Base-by-base conservation (phyloP, 202 grass and related monocot genomes). In the Alloteropsis angusta region DNA sequence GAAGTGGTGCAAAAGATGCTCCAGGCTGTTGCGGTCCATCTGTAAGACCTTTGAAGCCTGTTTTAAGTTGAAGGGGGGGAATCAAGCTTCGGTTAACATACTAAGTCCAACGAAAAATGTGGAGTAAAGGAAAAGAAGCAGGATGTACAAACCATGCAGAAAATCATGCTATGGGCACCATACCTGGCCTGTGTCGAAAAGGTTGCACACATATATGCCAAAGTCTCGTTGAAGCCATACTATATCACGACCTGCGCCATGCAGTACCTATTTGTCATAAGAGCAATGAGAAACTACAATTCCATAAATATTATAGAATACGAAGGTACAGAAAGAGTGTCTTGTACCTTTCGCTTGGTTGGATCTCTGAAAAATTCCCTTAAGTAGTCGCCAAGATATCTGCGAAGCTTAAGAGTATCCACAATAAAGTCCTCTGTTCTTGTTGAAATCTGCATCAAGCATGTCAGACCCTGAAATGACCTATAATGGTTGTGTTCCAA, bases 171-270 rank as follows among this genome's bases (percentile, higher is more conserved):
- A 84, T 73, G 37, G 49, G 64, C 21, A 75, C 14, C 21, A 69
- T 94, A 97, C 94, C 91, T 94, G 91, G 53, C 94, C 94, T 50
- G 94, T 97, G 83, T 97, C 94, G 17, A 97, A 93, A 82, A 97
- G 91, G 69, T 97, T 97, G 87, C 89, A 93, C 45, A 97, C 83
- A 12, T 97, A 97, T 75, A 97, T 88, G 75, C 91, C 87, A 79
- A 97, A 97, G 71, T 97, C 91, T n/a, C 91, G 85, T 86, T 97
- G 94, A 70, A 97, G 83, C 94, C 94, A 97, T 55, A 93, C n/a
- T 74, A 97, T 94, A 70, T 97, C 94, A 87, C 85, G 94, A 80
- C 81, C 91, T 75, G 94, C 94, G 58, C 94, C 94, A 85, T 97
- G 94, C 89, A 97, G 83, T 69, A 97, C 87, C 94, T 97, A 78